A percentile compares a stretch with the other conserved stretches of the same genome.
These are phyloP conservation scores for Penstemon davidsonii DNA, from an alignment of 257 asterid genomes.

Conservation along the genomic window DNA sequence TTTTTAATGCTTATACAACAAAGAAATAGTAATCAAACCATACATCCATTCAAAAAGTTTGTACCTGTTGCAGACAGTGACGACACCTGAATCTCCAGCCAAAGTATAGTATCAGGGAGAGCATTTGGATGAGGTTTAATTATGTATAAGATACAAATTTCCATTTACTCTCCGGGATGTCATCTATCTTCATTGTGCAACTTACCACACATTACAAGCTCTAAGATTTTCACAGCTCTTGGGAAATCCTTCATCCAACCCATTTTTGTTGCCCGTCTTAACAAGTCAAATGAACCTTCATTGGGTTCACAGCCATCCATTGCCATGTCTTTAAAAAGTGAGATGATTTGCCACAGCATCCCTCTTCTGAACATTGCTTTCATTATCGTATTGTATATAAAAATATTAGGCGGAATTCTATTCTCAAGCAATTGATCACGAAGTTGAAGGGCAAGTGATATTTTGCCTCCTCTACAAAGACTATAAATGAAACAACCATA, in stretches of 20 bases:
- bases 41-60: no score
- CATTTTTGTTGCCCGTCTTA: no score
- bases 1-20: no score
- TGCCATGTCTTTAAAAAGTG: conserved; percentile 47
- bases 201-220: conserved; percentile 35
- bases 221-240: conserved; percentile 32
- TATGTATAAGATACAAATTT: no score
- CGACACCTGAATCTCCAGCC: no score
- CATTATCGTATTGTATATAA: conserved; percentile 47
- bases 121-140: no score
- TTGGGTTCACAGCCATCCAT: conserved; percentile 52
- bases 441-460: conserved; percentile 43
- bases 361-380: conserved; percentile 48
- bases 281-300: conserved; percentile 40
- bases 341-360: conserved; percentile 35
- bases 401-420: conserved; percentile 44
- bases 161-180: neutral
- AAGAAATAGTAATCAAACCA: no score
- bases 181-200: conserved; percentile 9
- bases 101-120: no score
- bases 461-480: conserved; percentile 48
- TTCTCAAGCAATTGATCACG: conserved; percentile 39
- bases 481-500: conserved; percentile 43
- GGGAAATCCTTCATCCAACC: no score
- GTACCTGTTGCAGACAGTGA: no score